Percentiles rank a stretch among this genome's conserved stretches.
Evolutionary conservation across 805 yeast species (phyloP).

Genomic region (Ogataea henricii): DNA sequence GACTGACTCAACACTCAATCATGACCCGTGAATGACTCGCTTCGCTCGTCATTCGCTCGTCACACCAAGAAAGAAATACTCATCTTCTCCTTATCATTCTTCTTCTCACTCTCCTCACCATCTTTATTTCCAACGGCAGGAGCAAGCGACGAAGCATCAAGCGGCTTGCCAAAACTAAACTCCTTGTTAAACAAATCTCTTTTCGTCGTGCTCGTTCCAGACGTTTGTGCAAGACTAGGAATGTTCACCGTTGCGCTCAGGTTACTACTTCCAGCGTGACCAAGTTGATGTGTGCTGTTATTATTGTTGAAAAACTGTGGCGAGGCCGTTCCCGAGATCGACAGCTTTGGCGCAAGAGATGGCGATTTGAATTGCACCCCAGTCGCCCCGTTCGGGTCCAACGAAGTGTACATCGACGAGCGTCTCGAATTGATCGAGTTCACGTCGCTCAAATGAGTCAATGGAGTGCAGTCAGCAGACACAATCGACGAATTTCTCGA

Average conservation of each 20-base stretch:
- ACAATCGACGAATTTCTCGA: conserved; percentile 36
- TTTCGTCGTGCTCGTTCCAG: conserved; percentile 6
- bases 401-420: conserved; percentile 27
- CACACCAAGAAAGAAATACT: conserved; percentile 28
- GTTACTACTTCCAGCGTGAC: conserved; percentile 5
- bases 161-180: conserved; percentile 26
- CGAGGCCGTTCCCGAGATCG: conserved; percentile 29
- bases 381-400: conserved; percentile 9
- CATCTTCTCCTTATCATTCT: conserved; percentile 26
- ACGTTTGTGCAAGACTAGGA: conserved; percentile 4
- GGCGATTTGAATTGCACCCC: conserved; percentile 23
- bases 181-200: conserved; percentile 32
- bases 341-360: conserved; percentile 27
- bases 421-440: conserved; percentile 29
- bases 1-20: too few relatives aligned
- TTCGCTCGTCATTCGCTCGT: not conserved
- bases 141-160: conserved; percentile 3
- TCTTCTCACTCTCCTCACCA: conserved; percentile 7
- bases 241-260: conserved; percentile 7
- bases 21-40: not conserved
- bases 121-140: too few relatives aligned
- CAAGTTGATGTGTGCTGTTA: conserved; percentile 15
- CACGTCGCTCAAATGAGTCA: conserved; percentile 27
- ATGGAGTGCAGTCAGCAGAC: conserved; percentile 34
- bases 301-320: conserved; percentile 22